These are phyloP conservation scores for Kernera saxatilis DNA, from an alignment of 345 rosid genomes.

Conservation along the genomic window DNA sequence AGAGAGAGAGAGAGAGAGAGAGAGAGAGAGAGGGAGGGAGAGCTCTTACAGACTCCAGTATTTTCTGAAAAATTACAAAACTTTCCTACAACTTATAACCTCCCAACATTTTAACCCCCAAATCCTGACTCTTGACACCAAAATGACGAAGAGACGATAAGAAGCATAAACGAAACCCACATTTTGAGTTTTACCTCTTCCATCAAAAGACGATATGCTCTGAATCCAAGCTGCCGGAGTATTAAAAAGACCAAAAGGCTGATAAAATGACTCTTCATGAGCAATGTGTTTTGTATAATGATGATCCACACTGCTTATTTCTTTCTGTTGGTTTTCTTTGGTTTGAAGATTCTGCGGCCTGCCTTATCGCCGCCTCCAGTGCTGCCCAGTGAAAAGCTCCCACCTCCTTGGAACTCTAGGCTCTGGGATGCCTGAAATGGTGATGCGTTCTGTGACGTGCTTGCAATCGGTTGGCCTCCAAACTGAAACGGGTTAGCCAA, in stretches of 20 bases:
- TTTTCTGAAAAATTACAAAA: conserved; percentile 26
- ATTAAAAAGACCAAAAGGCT: not conserved
- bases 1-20: not conserved
- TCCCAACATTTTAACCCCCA: conserved; percentile 3
- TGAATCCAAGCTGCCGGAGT: not conserved
- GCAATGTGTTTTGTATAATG: not conserved
- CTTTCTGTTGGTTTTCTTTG: conserved; percentile 40
- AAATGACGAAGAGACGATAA: not conserved
- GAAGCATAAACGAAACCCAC: not conserved
- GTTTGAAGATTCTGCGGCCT: conserved; percentile 43
- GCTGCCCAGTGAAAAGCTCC: conserved; percentile 85
- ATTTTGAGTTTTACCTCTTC: not conserved
- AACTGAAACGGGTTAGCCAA: conserved; percentile 58
- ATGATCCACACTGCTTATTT: conserved; percentile 33
- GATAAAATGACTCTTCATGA: not conserved
- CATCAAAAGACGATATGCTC: not conserved
- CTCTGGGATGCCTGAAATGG: conserved; percentile 68
- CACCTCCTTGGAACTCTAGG: conserved; percentile 56
- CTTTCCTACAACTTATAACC: conserved; percentile 30
- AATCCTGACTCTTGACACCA: conserved; percentile 1
- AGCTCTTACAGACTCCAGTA: conserved; percentile 16
- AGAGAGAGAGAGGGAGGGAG: too few relatives aligned
- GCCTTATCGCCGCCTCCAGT: conserved; percentile 68
- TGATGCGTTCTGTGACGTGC: conserved; percentile 40
- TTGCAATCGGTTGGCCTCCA: conserved; percentile 47